Evolutionary conservation across 805 yeast genomes (phyloP).

Genomic region (Nadsonia fulvescens): DNA sequence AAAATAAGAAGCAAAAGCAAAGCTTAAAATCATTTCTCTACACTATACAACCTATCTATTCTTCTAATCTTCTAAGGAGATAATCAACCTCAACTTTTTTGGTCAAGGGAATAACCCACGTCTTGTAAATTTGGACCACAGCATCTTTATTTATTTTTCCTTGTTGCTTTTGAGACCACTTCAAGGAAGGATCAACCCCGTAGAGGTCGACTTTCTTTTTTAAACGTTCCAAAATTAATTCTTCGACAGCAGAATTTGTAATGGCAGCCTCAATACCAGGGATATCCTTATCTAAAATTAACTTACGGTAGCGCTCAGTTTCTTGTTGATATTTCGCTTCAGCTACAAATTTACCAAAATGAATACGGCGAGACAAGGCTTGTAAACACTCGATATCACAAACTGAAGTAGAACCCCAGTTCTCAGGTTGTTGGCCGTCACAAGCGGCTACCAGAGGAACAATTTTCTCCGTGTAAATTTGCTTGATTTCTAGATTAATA

Average conservation of each 20-base stretch:
- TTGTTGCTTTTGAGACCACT: conserved; percentile 43
- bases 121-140: conserved; percentile 68
- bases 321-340: conserved; percentile 77
- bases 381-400: conserved; percentile 79
- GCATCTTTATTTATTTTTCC: conserved; percentile 69
- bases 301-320: conserved; percentile 36
- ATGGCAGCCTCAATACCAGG: conserved; percentile 63
- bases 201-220: conserved; percentile 67
- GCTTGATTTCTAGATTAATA: conserved; percentile 51
- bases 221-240: conserved; percentile 60
- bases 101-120: conserved; percentile 82
- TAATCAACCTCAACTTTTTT: conserved; percentile 92
- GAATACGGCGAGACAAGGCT: conserved; percentile 78
- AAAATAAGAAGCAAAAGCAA: too few relatives aligned
- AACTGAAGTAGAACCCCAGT: conserved; percentile 70
- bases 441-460: conserved; percentile 56
- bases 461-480: conserved; percentile 51
- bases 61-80: conserved; percentile 64
- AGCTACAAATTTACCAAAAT: conserved; percentile 94
- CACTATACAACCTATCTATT: too few relatives aligned
- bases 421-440: conserved; percentile 62
- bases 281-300: conserved; percentile 49
- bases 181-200: conserved; percentile 73
- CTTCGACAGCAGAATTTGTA: conserved; percentile 78
- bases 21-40: too few relatives aligned